Percentiles rank a stretch among this genome's conserved stretches.
phyloP scores from a whole-genome alignment of 306 rosid species.

The Cicer cuneatum region DNA sequence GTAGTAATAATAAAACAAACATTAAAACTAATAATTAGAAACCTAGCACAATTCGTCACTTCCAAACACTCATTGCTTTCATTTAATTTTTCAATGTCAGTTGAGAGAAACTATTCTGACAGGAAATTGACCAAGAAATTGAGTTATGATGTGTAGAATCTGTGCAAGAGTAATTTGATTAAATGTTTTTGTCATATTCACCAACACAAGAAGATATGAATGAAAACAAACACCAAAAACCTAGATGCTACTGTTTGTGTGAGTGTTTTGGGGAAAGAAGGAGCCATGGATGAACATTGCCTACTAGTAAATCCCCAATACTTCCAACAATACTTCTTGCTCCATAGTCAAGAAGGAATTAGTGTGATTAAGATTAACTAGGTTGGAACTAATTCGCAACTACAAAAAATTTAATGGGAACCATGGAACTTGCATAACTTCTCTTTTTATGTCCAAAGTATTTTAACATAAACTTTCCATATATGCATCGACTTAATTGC shows the following conservation, averaged over 20 bases:
- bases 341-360: not conserved
- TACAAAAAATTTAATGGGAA: not conserved
- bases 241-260: conserved; percentile 15
- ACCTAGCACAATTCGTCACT: conserved; percentile 31
- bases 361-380: conserved; percentile 38
- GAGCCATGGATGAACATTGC: conserved; percentile 1
- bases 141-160: not conserved
- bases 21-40: conserved; percentile 28
- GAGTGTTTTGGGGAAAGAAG: conserved; percentile 15
- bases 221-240: not conserved
- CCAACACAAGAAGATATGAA: conserved; percentile 27
- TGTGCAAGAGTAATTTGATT: conserved; percentile 25
- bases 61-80: conserved; percentile 20
- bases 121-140: conserved; percentile 25
- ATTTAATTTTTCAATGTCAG: conserved; percentile 19
- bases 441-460: conserved; percentile 9
- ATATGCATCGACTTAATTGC: not conserved
- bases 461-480: conserved; percentile 25
- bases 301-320: conserved; percentile 20
- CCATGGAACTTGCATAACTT: not conserved
- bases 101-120: conserved; percentile 17
- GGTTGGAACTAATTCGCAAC: not conserved
- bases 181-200: conserved; percentile 26
- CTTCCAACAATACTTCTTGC: conserved; percentile 21
- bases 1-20: conserved; percentile 22